Percentiles rank a stretch among this genome's conserved stretches.
Conservation (phyloP, 2,329 filamentous ascomycete species). For the Cryphonectria naterciae region DNA sequence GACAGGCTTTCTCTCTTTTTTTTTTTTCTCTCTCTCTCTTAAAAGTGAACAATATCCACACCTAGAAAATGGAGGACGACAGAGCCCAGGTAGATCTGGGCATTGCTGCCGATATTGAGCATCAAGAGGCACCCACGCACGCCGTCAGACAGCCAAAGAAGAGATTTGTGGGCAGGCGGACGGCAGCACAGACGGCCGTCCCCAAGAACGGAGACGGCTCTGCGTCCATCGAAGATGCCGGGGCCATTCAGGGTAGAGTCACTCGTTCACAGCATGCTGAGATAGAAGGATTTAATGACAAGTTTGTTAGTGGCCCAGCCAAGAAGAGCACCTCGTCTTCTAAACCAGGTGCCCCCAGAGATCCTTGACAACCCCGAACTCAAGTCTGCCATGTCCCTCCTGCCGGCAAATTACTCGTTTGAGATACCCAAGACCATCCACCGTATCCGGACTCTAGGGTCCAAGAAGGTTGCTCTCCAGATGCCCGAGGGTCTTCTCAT, state of each 20-base stretch:
- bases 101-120: constrained; percentile 68
- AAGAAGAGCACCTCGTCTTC: constrained; percentile 73
- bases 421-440: constrained; percentile 99
- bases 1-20: not conserved
- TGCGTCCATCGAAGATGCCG: constrained; percentile 58
- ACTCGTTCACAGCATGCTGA: not conserved
- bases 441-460: constrained; percentile 78
- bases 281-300: constrained; percentile 20
- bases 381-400: constrained; percentile 81
- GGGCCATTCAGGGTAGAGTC: constrained; percentile 68
- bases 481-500: constrained; percentile 94
- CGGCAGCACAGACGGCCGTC: constrained; percentile 64
- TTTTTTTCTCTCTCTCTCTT: not conserved
- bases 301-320: constrained; percentile 65
- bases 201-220: constrained; percentile 46
- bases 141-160: constrained; percentile 78
- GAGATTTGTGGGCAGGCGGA: constrained; percentile 84
- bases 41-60: not conserved
- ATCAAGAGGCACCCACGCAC: constrained; percentile 46
- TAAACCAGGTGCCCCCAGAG: constrained; percentile 88
- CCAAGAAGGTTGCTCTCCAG: constrained; percentile 88
- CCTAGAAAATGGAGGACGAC: constrained; percentile 71
- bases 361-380: constrained; percentile 85
- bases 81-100: constrained; percentile 72
- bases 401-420: constrained; percentile 97